phyloP scores from a whole-genome alignment of 129 eudicot genomes.

The sunflower (Helianthus annuus) region HanXRQr2.0-SUNRISE NC_035441.2:173790655-173791154 shows the following conservation, averaged over 20 bases:
- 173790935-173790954: slow-evolving; percentile 45
- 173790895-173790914: slow-evolving; percentile 51
- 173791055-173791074: background rate
- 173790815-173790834: slow-evolving; percentile 51
- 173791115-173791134: slow-evolving; percentile 52
- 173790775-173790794: slow-evolving; percentile 3
- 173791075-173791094: background rate
- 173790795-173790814: slow-evolving; percentile 17
- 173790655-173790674: background rate
- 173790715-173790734: slow-evolving; percentile 3
- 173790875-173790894: slow-evolving; percentile 43
- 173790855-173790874: slow-evolving; percentile 45
- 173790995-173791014: slow-evolving; percentile 45
- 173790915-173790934: slow-evolving; percentile 48
- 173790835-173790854: slow-evolving; percentile 46
- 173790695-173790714: background rate
- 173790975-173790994: slow-evolving; percentile 55
- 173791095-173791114: slow-evolving; percentile 28
- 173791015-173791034: slow-evolving; percentile 42
- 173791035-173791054: slow-evolving; percentile 29
- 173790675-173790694: background rate
- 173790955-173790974: slow-evolving; percentile 45
- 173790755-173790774: slow-evolving; percentile 5
- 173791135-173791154: slow-evolving; percentile 71
- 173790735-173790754: slow-evolving; percentile 12